Evolutionary conservation across 2,329 filamentous ascomycete genomes (phyloP), one percentile per base, ranked within the genome.

Genomic region (Diaporthe ampelina): DNA sequence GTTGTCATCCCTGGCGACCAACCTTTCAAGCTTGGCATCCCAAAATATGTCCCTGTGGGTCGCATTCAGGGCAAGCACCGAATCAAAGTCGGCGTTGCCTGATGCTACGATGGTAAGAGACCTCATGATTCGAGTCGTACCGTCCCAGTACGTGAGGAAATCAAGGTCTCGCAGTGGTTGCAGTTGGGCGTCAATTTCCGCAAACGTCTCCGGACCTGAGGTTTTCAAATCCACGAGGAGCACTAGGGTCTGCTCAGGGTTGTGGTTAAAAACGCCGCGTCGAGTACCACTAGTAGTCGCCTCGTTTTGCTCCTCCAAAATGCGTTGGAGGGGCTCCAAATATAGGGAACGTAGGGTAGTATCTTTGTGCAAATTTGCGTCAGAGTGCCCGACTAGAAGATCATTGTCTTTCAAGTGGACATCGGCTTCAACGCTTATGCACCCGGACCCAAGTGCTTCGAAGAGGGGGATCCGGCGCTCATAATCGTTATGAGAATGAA

Each of bases 201-300:
- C 45, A 37, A 52, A 69, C 19, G 65, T 29, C 48, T 40, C 65
- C n/a, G 32, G 32, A n/a, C 29, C 52, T n/a, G 65, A n/a, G 24
- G n/a, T 37, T 56, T 69, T 69, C n/a, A 69, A 56, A 24, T 69
- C 65, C 65, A 69, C 65, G 48, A 69, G 65, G 37, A 69, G 65
- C 17, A 56, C 52, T 19, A 69, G 48, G n/a, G 65, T 69, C 17
- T 69, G 65, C 29, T 52, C 32, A 37, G 65, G 65, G 29, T 15
- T 48, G 19, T 21, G 45, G 48, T 40, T 8, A 29, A 69, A 56
- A 56, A 69, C 32, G 65, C 65, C 65, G 24, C 65, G 65, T 26
- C 45, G 48, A 37, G 45, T 32, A 56, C 29, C n/a, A n/a, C n/a
- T n/a, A n/a, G n/a, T 26, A 40, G 13, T 29, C 65, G 48, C 48